Evolutionary conservation across 2,329 filamentous ascomycete genomes (phyloP).

Genomic region (Nemania sp.): DNA sequence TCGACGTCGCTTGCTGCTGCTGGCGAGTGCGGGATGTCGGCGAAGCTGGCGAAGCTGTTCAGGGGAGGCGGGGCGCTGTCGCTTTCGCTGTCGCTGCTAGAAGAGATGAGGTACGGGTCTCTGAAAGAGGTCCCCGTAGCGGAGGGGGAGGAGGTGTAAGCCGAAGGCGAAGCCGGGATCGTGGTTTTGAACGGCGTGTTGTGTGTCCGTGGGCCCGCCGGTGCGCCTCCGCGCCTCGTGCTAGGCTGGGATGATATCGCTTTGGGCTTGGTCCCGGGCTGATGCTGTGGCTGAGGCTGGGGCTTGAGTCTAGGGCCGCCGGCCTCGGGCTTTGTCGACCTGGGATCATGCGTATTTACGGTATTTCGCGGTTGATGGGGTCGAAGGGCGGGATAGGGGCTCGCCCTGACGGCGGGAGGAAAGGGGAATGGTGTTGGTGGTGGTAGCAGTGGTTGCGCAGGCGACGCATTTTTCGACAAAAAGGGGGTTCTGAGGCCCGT

Average conservation of each 20-base stretch:
- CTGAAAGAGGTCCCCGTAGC: slow-evolving; percentile 12
- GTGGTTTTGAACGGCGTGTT: not conserved
- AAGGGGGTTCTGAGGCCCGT: not conserved
- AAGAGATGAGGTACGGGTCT: slow-evolving; percentile 35
- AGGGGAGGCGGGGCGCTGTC: not conserved
- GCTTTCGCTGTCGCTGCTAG: slow-evolving; percentile 30
- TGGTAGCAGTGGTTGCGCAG: too few species aligned
- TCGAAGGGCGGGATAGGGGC: not conserved
- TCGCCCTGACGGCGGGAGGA: not conserved
- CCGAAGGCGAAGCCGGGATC: not conserved
- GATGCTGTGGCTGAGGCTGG: too few species aligned
- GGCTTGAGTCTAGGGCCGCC: too few species aligned
- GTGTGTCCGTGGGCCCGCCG: slow-evolving; percentile 11
- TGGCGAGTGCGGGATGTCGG: not conserved
- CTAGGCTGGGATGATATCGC: too few species aligned
- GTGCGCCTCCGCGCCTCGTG: too few species aligned
- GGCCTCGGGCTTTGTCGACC: too few species aligned
- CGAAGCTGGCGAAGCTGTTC: not conserved
- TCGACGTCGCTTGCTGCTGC: slow-evolving; percentile 21
- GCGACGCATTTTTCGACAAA: not conserved
- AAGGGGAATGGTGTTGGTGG: not conserved
- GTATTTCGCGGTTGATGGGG: too few species aligned
- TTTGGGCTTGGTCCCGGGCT: too few species aligned
- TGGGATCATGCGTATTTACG: too few species aligned
- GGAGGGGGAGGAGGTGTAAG: not conserved